A percentile compares a stretch with the other conserved stretches of the same genome.
Conservation (phyloP, 495 filamentous ascomycete genomes). For the Cercophora samala region DNA sequence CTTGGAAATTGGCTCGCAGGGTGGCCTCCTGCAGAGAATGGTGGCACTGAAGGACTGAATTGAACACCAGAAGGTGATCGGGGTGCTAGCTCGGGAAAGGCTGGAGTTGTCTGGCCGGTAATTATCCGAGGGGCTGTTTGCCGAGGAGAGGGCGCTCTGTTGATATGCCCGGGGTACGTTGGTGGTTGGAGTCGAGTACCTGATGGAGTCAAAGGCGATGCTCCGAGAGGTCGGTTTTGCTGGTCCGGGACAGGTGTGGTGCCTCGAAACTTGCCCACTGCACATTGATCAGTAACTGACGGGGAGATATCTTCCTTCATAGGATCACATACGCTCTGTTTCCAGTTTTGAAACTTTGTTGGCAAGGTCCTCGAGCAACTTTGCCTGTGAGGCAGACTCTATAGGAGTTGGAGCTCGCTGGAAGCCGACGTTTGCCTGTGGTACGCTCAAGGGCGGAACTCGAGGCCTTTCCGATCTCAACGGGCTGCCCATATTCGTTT, state of each 20-base stretch:
- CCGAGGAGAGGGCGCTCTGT: constrained; percentile 9
- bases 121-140: background rate
- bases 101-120: background rate
- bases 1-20: constrained; percentile 1
- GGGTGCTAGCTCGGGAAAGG: background rate
- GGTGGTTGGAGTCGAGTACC: constrained; percentile 2
- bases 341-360: background rate
- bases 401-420: constrained; percentile 6
- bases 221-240: background rate
- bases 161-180: background rate
- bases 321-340: background rate
- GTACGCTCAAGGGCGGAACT: background rate
- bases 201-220: background rate
- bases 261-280: background rate
- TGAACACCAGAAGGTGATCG: constrained; percentile 9
- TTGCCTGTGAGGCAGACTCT: background rate
- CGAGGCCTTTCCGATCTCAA: background rate
- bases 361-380: background rate
- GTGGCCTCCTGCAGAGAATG: background rate
- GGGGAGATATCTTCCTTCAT: background rate
- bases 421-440: constrained; percentile 2
- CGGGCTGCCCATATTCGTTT: background rate
- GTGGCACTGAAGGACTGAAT: constrained; percentile 6
- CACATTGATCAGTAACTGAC: background rate
- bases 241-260: background rate